These are phyloP conservation scores for Colletotrichum kahawae DNA, from an alignment of 2,329 filamentous ascomycete species.

Conservation along the genomic window DNA sequence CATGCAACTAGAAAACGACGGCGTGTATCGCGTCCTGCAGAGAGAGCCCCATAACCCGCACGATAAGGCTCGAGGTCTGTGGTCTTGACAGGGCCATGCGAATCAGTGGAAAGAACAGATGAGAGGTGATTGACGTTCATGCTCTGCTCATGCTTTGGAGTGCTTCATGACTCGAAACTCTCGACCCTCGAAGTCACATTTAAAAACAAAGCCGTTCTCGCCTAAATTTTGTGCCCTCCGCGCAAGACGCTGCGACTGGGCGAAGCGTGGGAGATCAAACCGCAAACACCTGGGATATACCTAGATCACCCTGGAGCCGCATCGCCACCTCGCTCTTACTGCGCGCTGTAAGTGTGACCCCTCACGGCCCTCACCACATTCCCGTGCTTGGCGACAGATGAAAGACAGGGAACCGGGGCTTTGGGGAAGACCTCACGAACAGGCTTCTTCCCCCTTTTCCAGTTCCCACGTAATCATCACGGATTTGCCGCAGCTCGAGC, in stretches of 20 bases:
- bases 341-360: neutral
- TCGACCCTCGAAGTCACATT: neutral
- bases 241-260: neutral
- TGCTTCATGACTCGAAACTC: neutral
- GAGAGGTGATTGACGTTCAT: neutral
- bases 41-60: neutral
- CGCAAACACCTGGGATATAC: slow-evolving; percentile 2
- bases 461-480: neutral
- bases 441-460: neutral
- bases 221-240: neutral
- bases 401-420: neutral
- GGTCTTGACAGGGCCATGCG: neutral
- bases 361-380: neutral
- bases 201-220: neutral
- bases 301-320: slow-evolving; percentile 1
- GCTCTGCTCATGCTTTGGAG: neutral
- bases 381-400: neutral
- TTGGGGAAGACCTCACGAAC: neutral
- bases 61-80: neutral
- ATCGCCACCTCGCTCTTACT: neutral
- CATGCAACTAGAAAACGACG: neutral
- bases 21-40: neutral
- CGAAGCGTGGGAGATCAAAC: slow-evolving; percentile 19
- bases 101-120: slow-evolving; percentile 1
- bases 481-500: neutral